Base-by-base conservation (phyloP, 805 yeast genomes). In the Candida koratica region DNA sequence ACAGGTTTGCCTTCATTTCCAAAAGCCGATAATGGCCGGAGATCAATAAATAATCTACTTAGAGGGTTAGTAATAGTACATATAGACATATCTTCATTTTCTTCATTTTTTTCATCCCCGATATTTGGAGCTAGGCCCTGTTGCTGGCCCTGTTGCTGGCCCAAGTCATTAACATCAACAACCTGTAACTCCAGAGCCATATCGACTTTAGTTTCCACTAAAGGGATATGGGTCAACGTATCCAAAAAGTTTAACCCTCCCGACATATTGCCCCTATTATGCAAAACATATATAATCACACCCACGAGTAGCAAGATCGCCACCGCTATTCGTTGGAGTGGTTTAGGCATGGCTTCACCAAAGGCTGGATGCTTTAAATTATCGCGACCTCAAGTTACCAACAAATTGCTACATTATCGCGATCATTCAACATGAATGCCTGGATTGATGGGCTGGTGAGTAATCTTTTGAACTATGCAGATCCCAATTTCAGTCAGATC, bases 41-140 rank as follows among this genome's bases (percentile, higher is more conserved):
- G 55, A 63, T 71, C 56, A 60, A 75, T 61, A 65, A 77, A 63
- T 62, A 79, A 49, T 56, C 69, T 54, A 70, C 64, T 49, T 11
- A 49, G 33, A 0, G 71, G 70, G 36, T 57, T 58, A 19, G 58
- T 38, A 3, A 64, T 62, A 2, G 73, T 67, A 34, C 73, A 67
- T 6, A 62, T 69, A 10, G 28, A 22, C 2, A 30, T 12, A 12
- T 30, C 39, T 15, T 31, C 27, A n/a, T n/a, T n/a, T n/a, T n/a
- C n/a, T n/a, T n/a, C n/a, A n/a, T n/a, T n/a, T n/a, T n/a, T n/a
- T n/a, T n/a, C n/a, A n/a, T n/a, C n/a, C n/a, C n/a, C n/a, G n/a
- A n/a, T n/a, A n/a, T n/a, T n/a, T n/a, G n/a, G n/a, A n/a, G n/a
- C n/a, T n/a, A n/a, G n/a, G n/a, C n/a, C n/a, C n/a, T n/a, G n/a